Evolutionary conservation across 345 rosid genomes (phyloP), one percentile per base, ranked within the genome.

Genomic region (Gossypium australe): DNA sequence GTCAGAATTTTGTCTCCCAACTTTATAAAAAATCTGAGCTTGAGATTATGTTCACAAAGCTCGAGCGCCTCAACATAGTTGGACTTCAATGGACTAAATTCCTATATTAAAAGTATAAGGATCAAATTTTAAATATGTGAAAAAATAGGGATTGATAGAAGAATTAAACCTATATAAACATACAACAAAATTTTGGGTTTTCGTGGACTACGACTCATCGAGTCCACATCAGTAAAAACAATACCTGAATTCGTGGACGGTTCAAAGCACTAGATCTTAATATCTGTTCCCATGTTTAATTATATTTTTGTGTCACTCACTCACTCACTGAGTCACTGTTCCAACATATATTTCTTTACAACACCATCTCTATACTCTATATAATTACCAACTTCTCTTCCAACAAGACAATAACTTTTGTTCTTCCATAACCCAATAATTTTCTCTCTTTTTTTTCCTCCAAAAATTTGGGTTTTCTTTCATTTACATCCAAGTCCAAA

Each of bases 181-280:
- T 34, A 34, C 41, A 34, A 34, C 41, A 34, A 34, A 25, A 9
- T 45, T 63, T 81, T 75, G 85, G 82, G 87, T 68, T 83, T 73
- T 69, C 64, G 64, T 75, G 74, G 27, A 70, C 62, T 45, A 14
- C 24, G 34, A 25, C 16, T 38, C 29, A 1, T 7, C 41, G 20
- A 18, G 48, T 68, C 76, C 44, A 25, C 67, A 65, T 65, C 27
- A 57, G 7, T 22, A 62, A 24, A 76, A 24, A 68, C 62, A 17
- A 60, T 14, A 65, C 76, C 84, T 69, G 75, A 70, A 77, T 82
- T 79, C 82, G 25, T 69, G 85, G 71, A 10, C 24, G 73, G 69
- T 84, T 85, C 81, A 81, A 78, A 87, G 86, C 87, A 85, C 89
- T 66, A 85, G 85, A 73, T 34, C 64, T 76, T 67, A 79, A 73